A percentile compares a stretch with the other conserved stretches of the same genome.
Evolutionary conservation across 805 yeast genomes (phyloP).

Genomic region (Pichia scutulata): DNA sequence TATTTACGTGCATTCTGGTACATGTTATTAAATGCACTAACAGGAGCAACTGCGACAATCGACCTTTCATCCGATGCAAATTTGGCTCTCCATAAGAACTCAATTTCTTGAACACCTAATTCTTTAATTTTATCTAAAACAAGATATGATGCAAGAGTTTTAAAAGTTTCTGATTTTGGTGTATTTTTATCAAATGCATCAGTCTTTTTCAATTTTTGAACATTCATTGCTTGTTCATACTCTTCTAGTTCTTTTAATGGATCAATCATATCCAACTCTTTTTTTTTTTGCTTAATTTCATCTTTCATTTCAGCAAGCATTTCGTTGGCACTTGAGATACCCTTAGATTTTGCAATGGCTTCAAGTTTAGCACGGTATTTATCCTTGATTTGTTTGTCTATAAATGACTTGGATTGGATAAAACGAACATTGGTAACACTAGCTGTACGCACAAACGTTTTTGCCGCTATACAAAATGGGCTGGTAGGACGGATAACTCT

Average conservation of each 20-base stretch:
- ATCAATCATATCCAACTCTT: conserved; percentile 53
- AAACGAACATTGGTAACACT: conserved; percentile 22
- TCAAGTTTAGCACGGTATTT: conserved; percentile 36
- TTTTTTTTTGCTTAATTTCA: conserved; percentile 47
- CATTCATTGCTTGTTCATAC: conserved; percentile 22
- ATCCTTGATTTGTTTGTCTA: conserved; percentile 27
- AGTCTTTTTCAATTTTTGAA: conserved; percentile 18
- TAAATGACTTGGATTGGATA: conserved; percentile 22
- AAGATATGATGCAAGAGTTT: conserved; percentile 63
- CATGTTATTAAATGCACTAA: conserved; percentile 53
- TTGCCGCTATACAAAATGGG: not conserved
- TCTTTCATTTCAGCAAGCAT: conserved; percentile 56
- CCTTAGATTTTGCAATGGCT: conserved; percentile 33
- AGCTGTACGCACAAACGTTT: conserved; percentile 13
- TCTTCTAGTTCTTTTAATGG: conserved; percentile 64
- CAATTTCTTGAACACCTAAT: conserved; percentile 57
- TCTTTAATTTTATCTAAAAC: conserved; percentile 57
- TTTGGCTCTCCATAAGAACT: conserved; percentile 82
- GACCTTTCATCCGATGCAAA: conserved; percentile 54
- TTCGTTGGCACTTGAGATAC: conserved; percentile 45
- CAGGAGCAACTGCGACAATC: conserved; percentile 57
- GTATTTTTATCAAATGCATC: conserved; percentile 32
- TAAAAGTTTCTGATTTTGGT: conserved; percentile 42
- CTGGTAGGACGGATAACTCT: not conserved
- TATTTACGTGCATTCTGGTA: conserved; percentile 57